Evolutionary conservation across 2,329 filamentous ascomycete species (phyloP).

Genomic region (Penicillium sp.): DNA sequence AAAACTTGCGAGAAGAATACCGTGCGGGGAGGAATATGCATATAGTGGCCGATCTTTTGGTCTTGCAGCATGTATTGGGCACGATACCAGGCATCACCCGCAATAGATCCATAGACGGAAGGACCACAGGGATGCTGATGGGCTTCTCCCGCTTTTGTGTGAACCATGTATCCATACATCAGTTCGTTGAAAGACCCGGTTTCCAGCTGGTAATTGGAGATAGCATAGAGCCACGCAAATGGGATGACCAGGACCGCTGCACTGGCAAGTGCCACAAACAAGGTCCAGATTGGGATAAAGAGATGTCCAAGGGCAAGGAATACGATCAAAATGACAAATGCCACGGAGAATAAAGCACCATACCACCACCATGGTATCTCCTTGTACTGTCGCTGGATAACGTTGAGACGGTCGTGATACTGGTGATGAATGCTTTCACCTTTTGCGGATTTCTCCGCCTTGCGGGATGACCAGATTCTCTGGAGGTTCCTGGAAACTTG

Average conservation of each 20-base stretch:
- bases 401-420: conserved; percentile 57
- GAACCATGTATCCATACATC: conserved; percentile 58
- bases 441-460: conserved; percentile 27
- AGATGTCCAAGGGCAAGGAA: conserved; percentile 52
- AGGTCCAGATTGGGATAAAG: conserved; percentile 59
- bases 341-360: conserved; percentile 47
- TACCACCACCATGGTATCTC: conserved; percentile 62
- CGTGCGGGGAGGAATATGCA: conserved; percentile 57
- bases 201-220: conserved; percentile 54
- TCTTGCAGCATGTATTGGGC: conserved; percentile 59
- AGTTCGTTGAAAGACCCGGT: conserved; percentile 60
- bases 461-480: conserved; percentile 44
- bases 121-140: conserved; percentile 58
- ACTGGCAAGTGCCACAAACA: conserved; percentile 55
- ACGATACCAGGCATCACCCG: conserved; percentile 60
- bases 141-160: conserved; percentile 43
- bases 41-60: conserved; percentile 62
- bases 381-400: conserved; percentile 55
- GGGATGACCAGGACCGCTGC: conserved; percentile 56
- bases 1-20: conserved; percentile 62
- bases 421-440: conserved; percentile 50
- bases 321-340: conserved; percentile 50
- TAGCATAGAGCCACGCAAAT: conserved; percentile 57
- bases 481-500: conserved; percentile 47
- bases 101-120: conserved; percentile 56